Conservation (phyloP, 2,329 filamentous ascomycete species). For the Alternaria sp. region DNA sequence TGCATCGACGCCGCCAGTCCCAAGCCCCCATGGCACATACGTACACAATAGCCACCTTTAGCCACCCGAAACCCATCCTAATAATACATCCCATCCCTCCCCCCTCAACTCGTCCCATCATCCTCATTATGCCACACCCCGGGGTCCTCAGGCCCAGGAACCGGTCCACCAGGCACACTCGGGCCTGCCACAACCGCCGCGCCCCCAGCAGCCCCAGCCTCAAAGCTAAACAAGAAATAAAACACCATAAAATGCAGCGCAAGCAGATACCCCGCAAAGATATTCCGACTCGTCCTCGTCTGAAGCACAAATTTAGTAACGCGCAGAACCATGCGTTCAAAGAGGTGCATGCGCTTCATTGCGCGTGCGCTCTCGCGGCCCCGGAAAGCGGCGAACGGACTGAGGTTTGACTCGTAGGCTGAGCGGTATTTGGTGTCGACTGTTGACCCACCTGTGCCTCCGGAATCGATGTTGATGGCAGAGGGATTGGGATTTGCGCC, state of each 20-base stretch:
- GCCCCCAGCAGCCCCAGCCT: slow-evolving; percentile 49
- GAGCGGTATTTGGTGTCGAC: slow-evolving; percentile 79
- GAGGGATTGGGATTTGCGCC: slow-evolving; percentile 77
- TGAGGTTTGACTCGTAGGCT: slow-evolving; percentile 93
- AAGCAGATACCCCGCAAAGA: slow-evolving; percentile 92
- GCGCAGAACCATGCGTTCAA: slow-evolving; percentile 88
- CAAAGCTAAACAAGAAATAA: slow-evolving; percentile 83
- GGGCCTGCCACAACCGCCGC: slow-evolving; percentile 39
- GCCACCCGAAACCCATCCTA: background rate
- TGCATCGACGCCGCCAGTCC: background rate
- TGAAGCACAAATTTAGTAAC: slow-evolving; percentile 90
- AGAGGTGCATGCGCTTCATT: slow-evolving; percentile 90
- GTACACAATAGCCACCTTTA: background rate
- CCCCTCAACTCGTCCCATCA: slow-evolving; percentile 11
- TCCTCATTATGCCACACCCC: slow-evolving; percentile 48
- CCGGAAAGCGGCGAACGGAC: slow-evolving; percentile 92
- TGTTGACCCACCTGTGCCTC: slow-evolving; percentile 2
- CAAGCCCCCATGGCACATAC: background rate
- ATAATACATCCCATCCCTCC: slow-evolving; percentile 11
- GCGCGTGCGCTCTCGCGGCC: slow-evolving; percentile 91
- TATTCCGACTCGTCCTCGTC: slow-evolving; percentile 85
- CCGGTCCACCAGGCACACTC: slow-evolving; percentile 27
- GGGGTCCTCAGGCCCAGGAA: slow-evolving; percentile 21
- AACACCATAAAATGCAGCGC: slow-evolving; percentile 89
- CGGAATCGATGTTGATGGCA: slow-evolving; percentile 63